phyloP scores from a whole-genome alignment of 2,329 filamentous ascomycete species.

The Phyllachora maydis region DNA sequence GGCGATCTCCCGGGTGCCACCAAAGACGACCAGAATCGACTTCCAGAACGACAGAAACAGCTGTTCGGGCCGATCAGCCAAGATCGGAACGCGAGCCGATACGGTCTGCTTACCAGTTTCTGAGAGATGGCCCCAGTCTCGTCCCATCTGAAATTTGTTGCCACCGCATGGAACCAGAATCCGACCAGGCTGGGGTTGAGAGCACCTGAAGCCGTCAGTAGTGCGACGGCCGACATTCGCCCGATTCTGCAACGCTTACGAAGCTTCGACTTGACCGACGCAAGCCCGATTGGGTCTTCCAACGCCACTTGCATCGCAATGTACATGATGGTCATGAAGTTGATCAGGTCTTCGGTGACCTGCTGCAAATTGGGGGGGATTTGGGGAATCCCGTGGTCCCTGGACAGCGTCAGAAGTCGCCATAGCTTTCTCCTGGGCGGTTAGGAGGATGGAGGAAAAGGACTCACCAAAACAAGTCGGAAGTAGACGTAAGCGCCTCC shows the following conservation, averaged over 20 bases:
- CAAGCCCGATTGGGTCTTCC: constrained; percentile 27
- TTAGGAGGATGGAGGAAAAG: too few species aligned
- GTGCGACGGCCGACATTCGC: constrained; percentile 1
- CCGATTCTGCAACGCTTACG: constrained; percentile 13
- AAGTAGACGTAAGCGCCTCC: constrained; percentile 24
- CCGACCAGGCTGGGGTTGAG: constrained; percentile 49
- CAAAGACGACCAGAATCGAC: constrained; percentile 67
- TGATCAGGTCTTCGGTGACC: constrained; percentile 37
- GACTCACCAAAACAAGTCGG: constrained; percentile 31
- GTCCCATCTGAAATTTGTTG: constrained; percentile 55
- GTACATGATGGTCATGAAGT: constrained; percentile 43
- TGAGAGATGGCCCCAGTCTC: constrained; percentile 40
- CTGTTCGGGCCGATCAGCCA: constrained; percentile 16
- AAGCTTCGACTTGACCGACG: constrained; percentile 23
- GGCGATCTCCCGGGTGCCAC: constrained; percentile 53
- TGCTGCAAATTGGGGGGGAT: constrained; percentile 20
- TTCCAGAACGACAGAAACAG: constrained; percentile 84
- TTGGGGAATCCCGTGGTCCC: constrained; percentile 24
- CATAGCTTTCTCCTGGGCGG: too few species aligned
- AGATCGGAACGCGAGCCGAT: not conserved
- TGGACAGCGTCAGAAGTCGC: constrained; percentile 12
- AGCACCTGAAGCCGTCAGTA: constrained; percentile 26
- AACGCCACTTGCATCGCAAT: constrained; percentile 35
- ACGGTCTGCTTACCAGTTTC: constrained; percentile 31
- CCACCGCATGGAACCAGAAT: constrained; percentile 48